Evolutionary conservation across 73 alveolate genomes (phyloP).

Genomic region (Effrenium voratum): DNA sequence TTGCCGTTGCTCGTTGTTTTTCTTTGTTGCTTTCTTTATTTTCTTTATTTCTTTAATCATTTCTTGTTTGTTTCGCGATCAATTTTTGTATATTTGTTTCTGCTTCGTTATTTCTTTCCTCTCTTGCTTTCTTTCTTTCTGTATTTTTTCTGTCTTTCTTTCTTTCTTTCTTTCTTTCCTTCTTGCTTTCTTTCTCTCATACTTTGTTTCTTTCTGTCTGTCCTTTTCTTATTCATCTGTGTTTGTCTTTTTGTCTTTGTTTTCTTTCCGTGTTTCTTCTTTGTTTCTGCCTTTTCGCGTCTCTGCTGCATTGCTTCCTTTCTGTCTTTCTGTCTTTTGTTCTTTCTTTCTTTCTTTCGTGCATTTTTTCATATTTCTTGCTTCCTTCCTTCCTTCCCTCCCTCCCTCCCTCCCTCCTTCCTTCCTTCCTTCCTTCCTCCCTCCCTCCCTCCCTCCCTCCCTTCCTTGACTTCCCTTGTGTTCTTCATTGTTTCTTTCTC

Average conservation of each 20-base stretch:
- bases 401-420: not conserved
- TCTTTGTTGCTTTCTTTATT: too few relatives aligned
- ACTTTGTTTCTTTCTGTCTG: not conserved
- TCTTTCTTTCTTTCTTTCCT: not conserved
- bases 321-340: not conserved
- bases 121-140: too few relatives aligned
- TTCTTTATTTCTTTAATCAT: too few relatives aligned
- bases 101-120: too few relatives aligned
- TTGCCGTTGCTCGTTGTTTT: too few relatives aligned
- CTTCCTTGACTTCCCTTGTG: not conserved
- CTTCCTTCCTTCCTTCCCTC: not conserved
- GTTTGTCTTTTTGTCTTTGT: not conserved
- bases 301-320: not conserved
- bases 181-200: not conserved
- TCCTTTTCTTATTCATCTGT: not conserved
- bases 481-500: not conserved
- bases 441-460: not conserved
- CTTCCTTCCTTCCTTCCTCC: not conserved
- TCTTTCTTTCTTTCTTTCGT: not conserved
- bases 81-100: too few relatives aligned
- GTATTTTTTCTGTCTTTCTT: too few relatives aligned
- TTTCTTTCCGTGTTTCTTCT: not conserved
- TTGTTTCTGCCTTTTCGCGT: not conserved
- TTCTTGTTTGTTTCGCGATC: too few relatives aligned
- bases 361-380: not conserved